Conservation (phyloP, 306 rosid genomes). For the Ormosia emarginata region DNA sequence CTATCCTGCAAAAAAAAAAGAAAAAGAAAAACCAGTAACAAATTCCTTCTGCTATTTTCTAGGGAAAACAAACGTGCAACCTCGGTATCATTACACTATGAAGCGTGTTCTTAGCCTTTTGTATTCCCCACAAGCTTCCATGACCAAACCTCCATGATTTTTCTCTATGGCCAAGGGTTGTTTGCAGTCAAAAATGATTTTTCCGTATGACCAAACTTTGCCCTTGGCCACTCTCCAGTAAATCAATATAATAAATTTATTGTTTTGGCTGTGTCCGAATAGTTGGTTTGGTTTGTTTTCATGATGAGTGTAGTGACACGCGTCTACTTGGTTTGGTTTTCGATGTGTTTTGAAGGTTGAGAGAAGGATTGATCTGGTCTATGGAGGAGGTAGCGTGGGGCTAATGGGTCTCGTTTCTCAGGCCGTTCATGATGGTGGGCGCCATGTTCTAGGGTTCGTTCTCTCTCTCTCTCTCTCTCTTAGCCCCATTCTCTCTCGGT, state of each 20-base stretch:
- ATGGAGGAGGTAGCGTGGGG: constrained; percentile 99
- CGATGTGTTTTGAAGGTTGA: constrained; percentile 71
- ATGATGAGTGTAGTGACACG: constrained; percentile 50
- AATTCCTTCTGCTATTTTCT: constrained; percentile 27
- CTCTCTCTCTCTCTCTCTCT: neutral
- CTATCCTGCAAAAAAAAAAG: neutral
- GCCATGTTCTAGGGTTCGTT: constrained; percentile 97
- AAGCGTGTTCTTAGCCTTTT: constrained; percentile 51
- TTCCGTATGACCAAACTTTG: constrained; percentile 19
- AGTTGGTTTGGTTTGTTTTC: neutral
- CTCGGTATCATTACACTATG: constrained; percentile 57
- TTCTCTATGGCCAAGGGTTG: constrained; percentile 27
- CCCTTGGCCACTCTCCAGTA: neutral
- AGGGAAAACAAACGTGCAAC: constrained; percentile 77
- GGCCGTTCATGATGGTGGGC: constrained; percentile 99
- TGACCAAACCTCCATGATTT: constrained; percentile 43
- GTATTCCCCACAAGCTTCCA: constrained; percentile 41
- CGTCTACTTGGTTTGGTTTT: constrained; percentile 39
- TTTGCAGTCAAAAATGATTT: constrained; percentile 22
- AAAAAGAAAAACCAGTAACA: neutral
- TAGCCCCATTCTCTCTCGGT: neutral
- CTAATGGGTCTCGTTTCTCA: constrained; percentile 99
- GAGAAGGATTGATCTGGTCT: constrained; percentile 93
- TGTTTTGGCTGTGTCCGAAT: neutral
- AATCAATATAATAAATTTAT: neutral